Conservation (phyloP, 371 early-diverging fungal genomes). For the Batkoa obscura region DNA sequence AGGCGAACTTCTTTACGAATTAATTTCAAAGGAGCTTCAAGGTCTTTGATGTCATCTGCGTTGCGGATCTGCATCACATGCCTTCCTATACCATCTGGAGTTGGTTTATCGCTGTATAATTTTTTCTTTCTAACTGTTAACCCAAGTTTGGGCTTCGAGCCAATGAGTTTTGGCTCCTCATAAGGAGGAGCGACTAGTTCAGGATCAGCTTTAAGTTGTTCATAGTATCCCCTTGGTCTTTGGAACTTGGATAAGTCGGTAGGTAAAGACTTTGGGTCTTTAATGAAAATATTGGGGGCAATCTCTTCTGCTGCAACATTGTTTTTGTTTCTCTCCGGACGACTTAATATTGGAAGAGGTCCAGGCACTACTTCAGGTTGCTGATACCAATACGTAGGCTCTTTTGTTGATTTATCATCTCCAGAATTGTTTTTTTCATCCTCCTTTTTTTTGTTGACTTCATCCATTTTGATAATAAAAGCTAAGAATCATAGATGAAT, state of each 20-base stretch:
- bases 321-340: too few species aligned
- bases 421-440: too few species aligned
- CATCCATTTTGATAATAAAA: too few species aligned
- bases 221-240: conserved; percentile 1
- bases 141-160: background rate
- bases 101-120: background rate
- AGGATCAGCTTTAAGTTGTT: conserved; percentile 1
- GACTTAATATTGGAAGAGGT: too few species aligned
- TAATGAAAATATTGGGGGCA: background rate
- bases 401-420: too few species aligned
- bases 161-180: background rate
- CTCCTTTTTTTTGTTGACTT: too few species aligned
- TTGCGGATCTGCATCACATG: background rate
- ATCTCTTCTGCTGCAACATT: too few species aligned
- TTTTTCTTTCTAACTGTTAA: conserved; percentile 8
- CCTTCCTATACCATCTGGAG: background rate
- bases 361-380: too few species aligned
- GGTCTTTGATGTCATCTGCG: background rate
- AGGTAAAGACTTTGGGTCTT: background rate
- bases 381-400: too few species aligned
- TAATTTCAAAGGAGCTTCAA: background rate
- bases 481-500: too few species aligned
- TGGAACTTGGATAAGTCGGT: background rate
- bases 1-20: background rate
- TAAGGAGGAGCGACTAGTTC: background rate